phyloP scores from a whole-genome alignment of 2,329 filamentous ascomycete genomes.

The Rutstroemia sp. region DNA sequence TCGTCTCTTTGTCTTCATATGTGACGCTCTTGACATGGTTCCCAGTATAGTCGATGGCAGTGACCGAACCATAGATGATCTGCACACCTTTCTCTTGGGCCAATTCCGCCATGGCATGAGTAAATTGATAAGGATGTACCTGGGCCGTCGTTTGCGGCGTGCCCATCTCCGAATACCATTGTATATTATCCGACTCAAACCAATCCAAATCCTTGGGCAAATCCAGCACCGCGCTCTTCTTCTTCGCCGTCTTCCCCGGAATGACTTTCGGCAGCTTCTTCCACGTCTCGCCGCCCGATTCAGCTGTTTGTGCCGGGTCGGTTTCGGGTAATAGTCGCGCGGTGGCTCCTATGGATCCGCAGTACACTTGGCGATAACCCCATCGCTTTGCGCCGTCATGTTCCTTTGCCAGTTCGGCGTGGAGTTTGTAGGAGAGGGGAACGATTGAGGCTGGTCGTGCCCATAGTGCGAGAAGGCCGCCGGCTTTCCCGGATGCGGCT shows the following conservation, averaged over 20 bases:
- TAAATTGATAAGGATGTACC: conserved; percentile 89
- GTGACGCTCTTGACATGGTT: conserved; percentile 62
- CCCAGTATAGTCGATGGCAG: conserved; percentile 50
- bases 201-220: conserved; percentile 78
- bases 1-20: conserved; percentile 47
- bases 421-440: conserved; percentile 75
- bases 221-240: conserved; percentile 44
- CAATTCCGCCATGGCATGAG: conserved; percentile 71
- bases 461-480: conserved; percentile 84
- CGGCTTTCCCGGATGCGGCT: conserved; percentile 92
- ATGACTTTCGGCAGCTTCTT: conserved; percentile 56
- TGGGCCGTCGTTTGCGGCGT: conserved; percentile 76
- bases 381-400: conserved; percentile 72
- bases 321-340: conserved; percentile 15
- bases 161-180: conserved; percentile 77
- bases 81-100: conserved; percentile 63
- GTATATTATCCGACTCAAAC: conserved; percentile 62
- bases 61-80: conserved; percentile 63
- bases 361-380: conserved; percentile 78
- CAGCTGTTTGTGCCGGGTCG: background rate
- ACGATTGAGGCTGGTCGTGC: conserved; percentile 83
- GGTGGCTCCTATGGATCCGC: conserved; percentile 42
- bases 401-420: conserved; percentile 76
- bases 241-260: conserved; percentile 28
- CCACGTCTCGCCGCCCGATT: conserved; percentile 34